Evolutionary conservation across 768 basidiomycete genomes (phyloP), one percentile per base, ranked within the genome.

Genomic region (Leucosporidium yakuticum): DNA sequence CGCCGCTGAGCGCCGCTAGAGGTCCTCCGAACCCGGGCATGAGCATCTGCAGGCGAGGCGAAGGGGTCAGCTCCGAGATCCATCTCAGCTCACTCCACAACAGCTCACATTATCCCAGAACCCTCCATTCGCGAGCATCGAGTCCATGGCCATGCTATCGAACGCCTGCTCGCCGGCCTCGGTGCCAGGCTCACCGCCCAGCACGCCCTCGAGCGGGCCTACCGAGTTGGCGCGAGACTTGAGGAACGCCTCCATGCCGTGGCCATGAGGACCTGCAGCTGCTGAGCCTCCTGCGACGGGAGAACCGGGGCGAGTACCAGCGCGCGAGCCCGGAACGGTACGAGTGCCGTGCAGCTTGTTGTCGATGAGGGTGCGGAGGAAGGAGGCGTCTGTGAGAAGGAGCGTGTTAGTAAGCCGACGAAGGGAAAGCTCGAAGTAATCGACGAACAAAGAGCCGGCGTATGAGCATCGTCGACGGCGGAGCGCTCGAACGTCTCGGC

Each of bases 381-480:
- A 73, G 0, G 68, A 69, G 23, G 64, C 71, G 55, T 72, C 71
- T 72, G 57, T 4, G 7, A 15, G 14, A 20, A 3, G 19, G 25
- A 19, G 23, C 50, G 4, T 7, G 50, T 20, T 21, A 54, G 25
- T 7, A 9, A 3, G 25, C 14, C 2, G 1, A 20, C 4, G 1
- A 2, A 25, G 4, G 21, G 14, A 25, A 44, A 21, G 84, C 4
- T 88, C 88, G 4, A 86, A 87, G 7, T 8, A 81, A 93, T 91
- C 25, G 83, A 82, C 76, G 87, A 86, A 81, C 97, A 97, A 49
- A 98, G 82, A 8, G 90, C 88, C 0, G 95, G 93, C 0, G 94
- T 93, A 76, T 99, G 95, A 7, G 84, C 81, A 1, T 87, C 81
- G 75, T 89, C 88, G 32, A 86, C 87, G 25, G 95, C 87, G 50